These are phyloP conservation scores for Eucalyptus cladocalyx DNA, from an alignment of 345 rosid species.

Conservation along the genomic window DNA sequence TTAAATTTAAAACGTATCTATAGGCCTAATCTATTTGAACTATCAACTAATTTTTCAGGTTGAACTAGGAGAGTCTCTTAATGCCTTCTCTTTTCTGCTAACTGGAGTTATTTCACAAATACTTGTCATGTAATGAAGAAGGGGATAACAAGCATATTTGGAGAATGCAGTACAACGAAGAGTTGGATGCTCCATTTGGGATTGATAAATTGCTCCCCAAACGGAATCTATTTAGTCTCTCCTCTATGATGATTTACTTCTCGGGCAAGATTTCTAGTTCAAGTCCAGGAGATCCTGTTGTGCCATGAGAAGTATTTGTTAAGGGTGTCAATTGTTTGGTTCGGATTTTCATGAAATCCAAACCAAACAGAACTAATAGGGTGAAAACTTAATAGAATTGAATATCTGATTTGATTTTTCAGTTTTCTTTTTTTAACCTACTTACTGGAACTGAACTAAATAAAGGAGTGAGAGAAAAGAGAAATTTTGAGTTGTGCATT, in stretches of 20 bases:
- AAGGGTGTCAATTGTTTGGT: not conserved
- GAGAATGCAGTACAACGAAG: not conserved
- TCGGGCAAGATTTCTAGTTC: no score
- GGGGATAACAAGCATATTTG: not conserved
- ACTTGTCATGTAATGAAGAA: not conserved
- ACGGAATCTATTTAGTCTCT: not conserved
- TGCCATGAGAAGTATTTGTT: no score
- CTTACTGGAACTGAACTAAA: no score
- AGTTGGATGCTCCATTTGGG: not conserved
- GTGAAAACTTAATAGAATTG: not conserved
- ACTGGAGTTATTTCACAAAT: no score
- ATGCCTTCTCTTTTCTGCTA: not conserved
- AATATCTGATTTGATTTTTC: no score
- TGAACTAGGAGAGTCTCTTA: not conserved
- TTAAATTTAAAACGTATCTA: not conserved
- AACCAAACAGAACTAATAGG: no score
- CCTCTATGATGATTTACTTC: no score
- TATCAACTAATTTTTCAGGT: not conserved
- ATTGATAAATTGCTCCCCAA: no score
- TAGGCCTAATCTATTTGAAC: not conserved
- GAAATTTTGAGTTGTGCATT: no score
- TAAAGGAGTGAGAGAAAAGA: not conserved
- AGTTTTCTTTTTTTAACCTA: no score
- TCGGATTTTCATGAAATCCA: no score
- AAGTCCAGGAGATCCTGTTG: no score